Conservation (phyloP, 1,139 yeast genomes). For the Yarrowia galli region DNA sequence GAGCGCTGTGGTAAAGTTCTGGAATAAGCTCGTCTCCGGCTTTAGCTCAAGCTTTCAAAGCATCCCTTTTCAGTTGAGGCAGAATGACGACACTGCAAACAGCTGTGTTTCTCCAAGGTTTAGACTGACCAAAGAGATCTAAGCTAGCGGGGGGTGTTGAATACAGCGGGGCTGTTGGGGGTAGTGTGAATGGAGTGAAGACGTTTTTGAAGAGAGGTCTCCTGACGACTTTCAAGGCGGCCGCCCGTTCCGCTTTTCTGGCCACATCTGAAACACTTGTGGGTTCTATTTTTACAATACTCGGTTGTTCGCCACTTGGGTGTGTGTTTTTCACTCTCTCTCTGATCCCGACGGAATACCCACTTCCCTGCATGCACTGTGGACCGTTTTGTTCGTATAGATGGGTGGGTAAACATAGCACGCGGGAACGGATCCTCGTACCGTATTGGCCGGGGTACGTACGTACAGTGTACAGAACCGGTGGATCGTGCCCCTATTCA, state of each 20-base stretch:
- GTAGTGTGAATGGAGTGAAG: too few relatives aligned
- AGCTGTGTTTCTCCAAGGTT: constrained; percentile 7
- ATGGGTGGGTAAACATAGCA: not conserved
- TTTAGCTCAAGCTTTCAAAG: not conserved
- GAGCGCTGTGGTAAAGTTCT: not conserved
- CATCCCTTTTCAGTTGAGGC: constrained; percentile 37
- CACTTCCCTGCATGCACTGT: constrained; percentile 29
- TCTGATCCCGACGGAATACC: not conserved
- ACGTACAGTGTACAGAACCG: too few relatives aligned
- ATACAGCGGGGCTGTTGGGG: constrained; percentile 21
- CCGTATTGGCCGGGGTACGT: too few relatives aligned
- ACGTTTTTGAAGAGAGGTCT: too few relatives aligned
- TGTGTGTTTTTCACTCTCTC: too few relatives aligned
- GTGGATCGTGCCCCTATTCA: too few relatives aligned
- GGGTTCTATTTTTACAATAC: not conserved
- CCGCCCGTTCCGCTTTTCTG: too few relatives aligned
- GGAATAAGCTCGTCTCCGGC: not conserved
- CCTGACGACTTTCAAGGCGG: too few relatives aligned
- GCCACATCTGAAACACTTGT: too few relatives aligned
- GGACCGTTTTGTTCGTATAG: constrained; percentile 28
- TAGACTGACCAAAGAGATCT: constrained; percentile 29
- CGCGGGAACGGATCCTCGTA: too few relatives aligned
- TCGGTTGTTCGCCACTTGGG: not conserved
- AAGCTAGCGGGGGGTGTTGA: constrained; percentile 5
- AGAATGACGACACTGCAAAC: constrained; percentile 37